phyloP scores from a whole-genome alignment of 2,329 filamentous ascomycete species.

The Ascochyta koolunga region DNA sequence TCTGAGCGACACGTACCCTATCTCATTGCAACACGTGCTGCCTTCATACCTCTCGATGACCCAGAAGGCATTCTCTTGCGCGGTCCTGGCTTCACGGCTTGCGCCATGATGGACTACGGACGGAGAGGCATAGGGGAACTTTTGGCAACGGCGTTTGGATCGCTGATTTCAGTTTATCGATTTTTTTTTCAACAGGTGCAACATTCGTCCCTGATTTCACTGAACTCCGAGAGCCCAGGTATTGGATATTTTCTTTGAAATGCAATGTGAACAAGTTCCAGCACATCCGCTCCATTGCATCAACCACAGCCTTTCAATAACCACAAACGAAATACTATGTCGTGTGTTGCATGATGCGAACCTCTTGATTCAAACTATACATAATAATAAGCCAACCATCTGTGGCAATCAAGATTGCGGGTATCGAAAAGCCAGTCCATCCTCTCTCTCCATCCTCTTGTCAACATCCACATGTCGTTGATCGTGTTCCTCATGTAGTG shows the following conservation, averaged over 20 bases:
- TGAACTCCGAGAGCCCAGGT: too few species aligned
- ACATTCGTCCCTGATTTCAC: too few species aligned
- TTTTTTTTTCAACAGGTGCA: too few species aligned
- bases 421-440: conserved; percentile 11
- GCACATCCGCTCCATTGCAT: too few species aligned
- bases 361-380: too few species aligned
- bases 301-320: too few species aligned
- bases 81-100: neutral
- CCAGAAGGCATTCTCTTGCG: neutral
- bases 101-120: neutral
- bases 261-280: too few species aligned
- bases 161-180: too few species aligned
- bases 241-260: too few species aligned
- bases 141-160: conserved; percentile 8
- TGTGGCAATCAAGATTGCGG: conserved; percentile 1
- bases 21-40: neutral
- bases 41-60: neutral
- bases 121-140: too few species aligned
- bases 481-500: neutral
- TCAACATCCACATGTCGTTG: neutral
- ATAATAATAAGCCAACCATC: neutral
- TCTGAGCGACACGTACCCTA: neutral
- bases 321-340: too few species aligned
- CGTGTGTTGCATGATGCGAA: too few species aligned
- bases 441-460: neutral